Conservation (phyloP, 352 stramenopile genomes). For the Phytophthora pistaciae region DNA sequence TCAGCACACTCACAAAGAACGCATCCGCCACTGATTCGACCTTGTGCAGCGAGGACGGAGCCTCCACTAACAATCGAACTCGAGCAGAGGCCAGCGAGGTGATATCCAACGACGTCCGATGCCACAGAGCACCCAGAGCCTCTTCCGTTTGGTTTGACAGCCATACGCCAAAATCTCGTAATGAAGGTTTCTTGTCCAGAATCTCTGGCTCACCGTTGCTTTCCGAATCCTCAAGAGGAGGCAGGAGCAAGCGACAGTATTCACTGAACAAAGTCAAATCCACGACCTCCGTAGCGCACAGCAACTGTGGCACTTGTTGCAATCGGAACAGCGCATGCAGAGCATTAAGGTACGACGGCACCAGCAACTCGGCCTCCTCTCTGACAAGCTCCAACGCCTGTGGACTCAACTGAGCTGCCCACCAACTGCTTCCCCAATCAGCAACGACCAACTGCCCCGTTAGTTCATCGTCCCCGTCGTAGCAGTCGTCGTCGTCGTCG, state of each 20-base stretch:
- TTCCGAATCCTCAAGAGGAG: neutral
- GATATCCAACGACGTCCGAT: conserved; percentile 39
- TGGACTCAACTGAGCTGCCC: conserved; percentile 37
- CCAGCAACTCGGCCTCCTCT: conserved; percentile 47
- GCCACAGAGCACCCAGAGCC: conserved; percentile 50
- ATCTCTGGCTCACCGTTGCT: neutral
- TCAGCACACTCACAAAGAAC: conserved; percentile 37
- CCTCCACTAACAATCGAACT: conserved; percentile 38
- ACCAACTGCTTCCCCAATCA: conserved; percentile 51
- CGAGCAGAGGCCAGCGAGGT: conserved; percentile 46
- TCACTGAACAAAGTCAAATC: conserved; percentile 55
- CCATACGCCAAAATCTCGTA: conserved; percentile 50
- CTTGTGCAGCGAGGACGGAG: conserved; percentile 1
- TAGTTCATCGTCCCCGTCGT: conserved; percentile 26
- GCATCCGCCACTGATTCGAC: conserved; percentile 12
- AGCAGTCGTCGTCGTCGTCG: conserved; percentile 17
- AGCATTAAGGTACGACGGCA: conserved; percentile 55
- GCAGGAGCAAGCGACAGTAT: conserved; percentile 27
- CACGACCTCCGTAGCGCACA: conserved; percentile 46
- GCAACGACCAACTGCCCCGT: conserved; percentile 8
- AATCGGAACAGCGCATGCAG: conserved; percentile 69
- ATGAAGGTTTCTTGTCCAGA: conserved; percentile 12
- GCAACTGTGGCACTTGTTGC: conserved; percentile 48
- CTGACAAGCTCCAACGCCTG: conserved; percentile 30
- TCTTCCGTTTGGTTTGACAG: conserved; percentile 55